Evolutionary conservation across 2,329 filamentous ascomycete genomes (phyloP), one percentile per base, ranked within the genome.

Genomic region (Pseudovirgaria hyperparasitica): DNA sequence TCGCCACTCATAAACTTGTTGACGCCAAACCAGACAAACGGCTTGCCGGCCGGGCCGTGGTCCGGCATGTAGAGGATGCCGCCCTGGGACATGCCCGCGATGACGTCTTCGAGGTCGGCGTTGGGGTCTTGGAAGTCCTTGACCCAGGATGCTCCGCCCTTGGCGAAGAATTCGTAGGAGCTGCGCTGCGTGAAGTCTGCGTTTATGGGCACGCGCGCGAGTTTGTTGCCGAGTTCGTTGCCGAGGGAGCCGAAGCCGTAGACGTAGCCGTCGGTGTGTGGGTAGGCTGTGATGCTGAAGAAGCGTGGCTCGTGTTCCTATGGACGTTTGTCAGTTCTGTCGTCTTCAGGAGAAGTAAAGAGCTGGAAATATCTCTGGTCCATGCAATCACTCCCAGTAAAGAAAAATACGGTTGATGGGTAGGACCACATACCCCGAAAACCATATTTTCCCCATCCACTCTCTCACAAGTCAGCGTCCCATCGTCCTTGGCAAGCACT

Each of bases 321-420:
- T n/a, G n/a, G n/a, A n/a, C n/a, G n/a, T n/a, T n/a, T n/a, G n/a
- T n/a, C n/a, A n/a, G n/a, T n/a, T n/a, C n/a, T n/a, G n/a, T n/a
- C n/a, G n/a, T n/a, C n/a, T n/a, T n/a, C n/a, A n/a, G n/a, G n/a
- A n/a, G n/a, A n/a, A n/a, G n/a, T n/a, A n/a, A n/a, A n/a, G n/a
- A n/a, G n/a, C n/a, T n/a, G n/a, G n/a, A 37, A 35, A 19, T 35
- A 35, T 3, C 35, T 32, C 29, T 28, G 35, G n/a, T 27, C 7
- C 7, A 32, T 32, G 4, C 35, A 32, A n/a, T 30, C 26, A 9
- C 18, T 24, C 13, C 22, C 27, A 15, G 33, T 35, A 5, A 35
- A 22, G 9, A 32, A 30, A 20, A 35, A 37, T 4, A 13, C 5
- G 9, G 23, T 26, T 12, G 28, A 20, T 5, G 32, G 28, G 15